A percentile compares a stretch with the other conserved stretches of the same genome.
Conservation (phyloP, 352 stramenopile genomes). For the Phytophthora pluvialis region DNA sequence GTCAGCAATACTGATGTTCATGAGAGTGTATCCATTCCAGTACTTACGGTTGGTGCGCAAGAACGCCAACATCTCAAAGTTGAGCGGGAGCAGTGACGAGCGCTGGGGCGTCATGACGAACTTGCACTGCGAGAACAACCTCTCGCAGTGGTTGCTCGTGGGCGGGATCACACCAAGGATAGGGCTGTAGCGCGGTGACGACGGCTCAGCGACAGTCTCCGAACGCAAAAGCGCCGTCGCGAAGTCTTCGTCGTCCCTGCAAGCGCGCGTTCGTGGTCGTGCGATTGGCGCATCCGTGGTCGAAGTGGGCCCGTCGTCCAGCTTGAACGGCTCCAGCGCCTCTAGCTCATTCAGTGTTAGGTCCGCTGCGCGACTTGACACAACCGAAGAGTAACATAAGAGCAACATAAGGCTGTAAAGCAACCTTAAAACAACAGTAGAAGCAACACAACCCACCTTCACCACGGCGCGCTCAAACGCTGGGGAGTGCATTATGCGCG, state of each 20-base stretch:
- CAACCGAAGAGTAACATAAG: too few species aligned
- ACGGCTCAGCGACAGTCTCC: background rate
- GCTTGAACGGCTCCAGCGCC: too few species aligned
- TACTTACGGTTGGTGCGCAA: background rate
- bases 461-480: background rate
- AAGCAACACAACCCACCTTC: background rate
- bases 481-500: background rate
- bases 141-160: background rate
- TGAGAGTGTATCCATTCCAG: background rate
- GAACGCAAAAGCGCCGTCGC: too few species aligned
- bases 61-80: conserved; percentile 5
- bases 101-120: background rate
- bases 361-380: too few species aligned
- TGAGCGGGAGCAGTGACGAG: background rate
- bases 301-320: too few species aligned
- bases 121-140: background rate
- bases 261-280: too few species aligned
- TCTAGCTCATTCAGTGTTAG: too few species aligned
- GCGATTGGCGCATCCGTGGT: too few species aligned
- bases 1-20: background rate
- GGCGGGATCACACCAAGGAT: background rate
- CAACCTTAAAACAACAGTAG: too few species aligned
- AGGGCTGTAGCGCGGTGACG: background rate
- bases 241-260: too few species aligned
- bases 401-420: background rate